Evolutionary conservation across 129 eudicot genomes (phyloP), one percentile per base, ranked within the genome.

Genomic region (Kitagawia praeruptora): DNA sequence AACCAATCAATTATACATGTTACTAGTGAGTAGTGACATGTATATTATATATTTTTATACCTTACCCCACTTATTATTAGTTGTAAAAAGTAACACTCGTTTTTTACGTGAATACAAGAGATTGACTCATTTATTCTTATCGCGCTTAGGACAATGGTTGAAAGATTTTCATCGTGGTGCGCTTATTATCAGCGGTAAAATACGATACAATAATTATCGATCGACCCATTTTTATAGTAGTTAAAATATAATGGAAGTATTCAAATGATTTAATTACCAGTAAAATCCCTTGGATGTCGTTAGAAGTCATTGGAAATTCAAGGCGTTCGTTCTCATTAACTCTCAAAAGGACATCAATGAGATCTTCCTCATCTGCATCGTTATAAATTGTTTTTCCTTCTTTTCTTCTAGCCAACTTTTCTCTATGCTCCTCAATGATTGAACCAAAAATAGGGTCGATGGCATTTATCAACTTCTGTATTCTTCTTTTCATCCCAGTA

Each of bases 281-380:
- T 34, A 70, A 23, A 19, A 70, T 39, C 16, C 44, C 75, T 39
- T 70, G 75, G 47, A 70, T 70, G 47, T 70, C 75, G 39, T 70
- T 70, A 1, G 75, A 34, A 38, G 75, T 70, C 45, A 70, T 70
- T 5, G 75, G 75, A 70, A 70, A 31, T 39, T 70, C 75, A 8
- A 70, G 75, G 47, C 75, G 75, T 39, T 70, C 72, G 13, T 19
- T 31, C 44, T 70, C 75, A 16, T 70, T 70, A 39, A 70, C 75
- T 66, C 72, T 66, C 41, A 66, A 31, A 28, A 66, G 72, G 72
- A 66, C 72, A 66, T 66, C 72, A 66, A 70, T 39, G 5, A 70
- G 75, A 70, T 70, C 75, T 70, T 70, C 75, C 47, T 70, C 45
- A 2, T 70, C 75, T 34, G 45, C 44, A 14, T 70, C 75, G 9